These are phyloP conservation scores for Mycena metata DNA, from an alignment of 768 basidiomycete genomes.

Conservation along the genomic window DNA sequence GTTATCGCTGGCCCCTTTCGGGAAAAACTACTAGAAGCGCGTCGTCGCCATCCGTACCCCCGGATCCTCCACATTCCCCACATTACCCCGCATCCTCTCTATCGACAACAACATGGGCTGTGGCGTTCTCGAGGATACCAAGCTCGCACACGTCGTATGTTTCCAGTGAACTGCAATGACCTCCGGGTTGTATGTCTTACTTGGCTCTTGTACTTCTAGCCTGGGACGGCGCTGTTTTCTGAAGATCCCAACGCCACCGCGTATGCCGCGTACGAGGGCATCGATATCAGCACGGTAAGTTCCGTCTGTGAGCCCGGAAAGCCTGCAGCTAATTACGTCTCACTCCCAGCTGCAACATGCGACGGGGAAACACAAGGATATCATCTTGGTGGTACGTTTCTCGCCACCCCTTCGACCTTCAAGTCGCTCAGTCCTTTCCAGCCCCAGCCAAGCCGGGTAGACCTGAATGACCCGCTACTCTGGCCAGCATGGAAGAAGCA, in stretches of 20 bases:
- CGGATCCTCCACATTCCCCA: neutral
- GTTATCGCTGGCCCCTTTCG: too few relatives aligned
- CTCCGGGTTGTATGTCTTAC: neutral
- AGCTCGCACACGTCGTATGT: conserved; percentile 27
- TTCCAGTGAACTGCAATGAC: neutral
- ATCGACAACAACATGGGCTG: conserved; percentile 17
- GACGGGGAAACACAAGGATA: conserved; percentile 26
- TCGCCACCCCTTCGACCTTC: neutral
- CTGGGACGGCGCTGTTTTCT: conserved; percentile 32
- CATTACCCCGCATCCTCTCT: conserved; percentile 6
- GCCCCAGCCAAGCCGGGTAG: conserved; percentile 28
- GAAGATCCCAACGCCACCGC: conserved; percentile 28
- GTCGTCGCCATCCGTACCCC: neutral
- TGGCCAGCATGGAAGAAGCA: conserved; percentile 34
- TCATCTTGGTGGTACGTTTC: conserved; percentile 26
- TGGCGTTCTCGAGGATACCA: conserved; percentile 29
- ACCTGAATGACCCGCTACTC: conserved; percentile 25
- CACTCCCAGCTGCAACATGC: conserved; percentile 24
- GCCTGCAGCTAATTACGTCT: neutral
- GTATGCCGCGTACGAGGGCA: conserved; percentile 23
- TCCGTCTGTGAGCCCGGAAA: neutral
- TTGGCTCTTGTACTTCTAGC: neutral
- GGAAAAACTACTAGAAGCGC: conserved; percentile 12
- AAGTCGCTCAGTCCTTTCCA: neutral
- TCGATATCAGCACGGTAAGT: conserved; percentile 22